Base-by-base conservation (phyloP, 371 early-diverging fungal genomes). In the Coemansia linderi region DNA sequence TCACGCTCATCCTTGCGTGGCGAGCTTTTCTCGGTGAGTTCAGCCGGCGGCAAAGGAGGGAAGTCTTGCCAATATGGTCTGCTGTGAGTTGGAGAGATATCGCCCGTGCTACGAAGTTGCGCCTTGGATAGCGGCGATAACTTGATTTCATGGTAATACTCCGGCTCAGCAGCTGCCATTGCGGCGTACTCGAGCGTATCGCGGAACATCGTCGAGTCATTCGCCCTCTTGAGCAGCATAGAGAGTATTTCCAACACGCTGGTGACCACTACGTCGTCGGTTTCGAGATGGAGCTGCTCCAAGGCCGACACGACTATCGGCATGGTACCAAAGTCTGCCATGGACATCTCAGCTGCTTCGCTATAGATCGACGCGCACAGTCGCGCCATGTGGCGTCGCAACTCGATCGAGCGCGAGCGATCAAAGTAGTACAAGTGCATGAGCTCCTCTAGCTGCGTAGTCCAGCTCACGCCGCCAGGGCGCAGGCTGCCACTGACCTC, bases 381-480 rank as follows among this genome's bases (percentile, higher is more conserved):
- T 0, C 85, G 85, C 46, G 87, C 86, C 44, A 66, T 67, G n/a
- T 88, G 73, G 33, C 87, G 86, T 5, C 82, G 84, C 29, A 86
- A 62, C 15, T 87, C 82, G 6, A 87, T 71, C 1, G 73, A 73
- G 19, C 82, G 56, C 66, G 75, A 39, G 64, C 83, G 68, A 65
- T 74, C 67, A 65, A 87, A 84, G 43, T 84, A 88, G 52, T 88
- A 92, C 5, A 84, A 75, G 19, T 84, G 82, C 44, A 85, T 81
- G 17, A 88, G 66, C 58, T 86, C 85, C 40, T 80, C 75, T 19
- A 91, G 75, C n/a, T 82, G 70, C 19, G 79, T 82, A 9, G 89
- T 68, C 88, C 90, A 91, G 66, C 83, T 71, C 12, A 86, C 81
- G 33, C 87, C 84, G 27, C 88, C 89, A 12, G 91, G 89, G 31